Evolutionary conservation across 2,329 filamentous ascomycete species (phyloP).

Genomic region (Ophiostoma sp.): DNA sequence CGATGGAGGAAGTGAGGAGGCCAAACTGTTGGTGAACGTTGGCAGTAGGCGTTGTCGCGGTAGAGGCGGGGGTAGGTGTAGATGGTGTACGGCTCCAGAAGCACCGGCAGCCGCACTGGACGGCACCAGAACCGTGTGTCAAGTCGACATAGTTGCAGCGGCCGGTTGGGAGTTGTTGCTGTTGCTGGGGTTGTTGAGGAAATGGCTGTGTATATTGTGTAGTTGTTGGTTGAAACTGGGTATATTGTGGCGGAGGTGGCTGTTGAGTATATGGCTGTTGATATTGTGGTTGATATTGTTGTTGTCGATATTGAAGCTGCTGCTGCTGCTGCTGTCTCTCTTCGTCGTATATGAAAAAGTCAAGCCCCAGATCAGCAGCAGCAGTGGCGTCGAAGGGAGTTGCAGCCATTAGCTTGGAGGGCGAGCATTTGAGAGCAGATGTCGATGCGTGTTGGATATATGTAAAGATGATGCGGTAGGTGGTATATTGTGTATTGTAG

Average conservation of each 20-base stretch:
- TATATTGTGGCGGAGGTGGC: background rate
- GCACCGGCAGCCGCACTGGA: slow-evolving; percentile 55
- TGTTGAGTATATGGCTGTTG: background rate
- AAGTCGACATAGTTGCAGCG: slow-evolving; percentile 56
- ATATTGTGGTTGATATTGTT: background rate
- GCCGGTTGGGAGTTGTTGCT: slow-evolving; percentile 45
- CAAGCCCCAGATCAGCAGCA: slow-evolving; percentile 34
- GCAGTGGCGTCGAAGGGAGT: slow-evolving; percentile 42
- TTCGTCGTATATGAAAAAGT: slow-evolving; percentile 39
- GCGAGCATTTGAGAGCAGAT: slow-evolving; percentile 24
- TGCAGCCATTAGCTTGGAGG: slow-evolving; percentile 45
- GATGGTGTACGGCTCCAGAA: slow-evolving; percentile 48
- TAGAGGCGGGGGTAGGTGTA: slow-evolving; percentile 31
- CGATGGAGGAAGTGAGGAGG: slow-evolving; percentile 25
- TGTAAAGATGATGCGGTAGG: background rate
- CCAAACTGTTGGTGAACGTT: background rate
- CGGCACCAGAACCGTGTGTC: slow-evolving; percentile 46
- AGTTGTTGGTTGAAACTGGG: slow-evolving; percentile 3
- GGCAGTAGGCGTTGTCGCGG: slow-evolving; percentile 29
- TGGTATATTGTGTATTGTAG: background rate
- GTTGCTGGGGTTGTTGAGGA: slow-evolving; percentile 36
- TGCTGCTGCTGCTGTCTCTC: slow-evolving; percentile 9
- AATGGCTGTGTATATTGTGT: background rate
- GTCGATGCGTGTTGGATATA: background rate
- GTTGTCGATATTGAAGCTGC: background rate